Evolutionary conservation across 495 filamentous ascomycete species (phyloP).

Genomic region (Aspergillus mulundensis): DNA sequence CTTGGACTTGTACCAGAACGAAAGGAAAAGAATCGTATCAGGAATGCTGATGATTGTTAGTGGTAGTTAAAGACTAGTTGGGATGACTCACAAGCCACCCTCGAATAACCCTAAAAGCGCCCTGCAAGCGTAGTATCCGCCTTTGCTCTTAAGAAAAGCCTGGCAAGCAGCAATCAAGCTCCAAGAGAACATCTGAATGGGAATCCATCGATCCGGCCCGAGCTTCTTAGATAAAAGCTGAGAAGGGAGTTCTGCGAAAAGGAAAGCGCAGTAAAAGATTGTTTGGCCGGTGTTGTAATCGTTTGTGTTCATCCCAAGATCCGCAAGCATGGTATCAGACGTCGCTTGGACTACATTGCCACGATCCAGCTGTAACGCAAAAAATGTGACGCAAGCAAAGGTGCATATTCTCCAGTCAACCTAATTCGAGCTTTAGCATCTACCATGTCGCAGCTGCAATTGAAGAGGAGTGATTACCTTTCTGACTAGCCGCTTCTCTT

Average conservation of each 20-base stretch:
- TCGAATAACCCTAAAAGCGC: slow-evolving; percentile 69
- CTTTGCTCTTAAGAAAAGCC: slow-evolving; percentile 57
- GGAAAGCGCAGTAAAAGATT: slow-evolving; percentile 63
- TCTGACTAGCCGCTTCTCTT: slow-evolving; percentile 63
- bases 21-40: slow-evolving; percentile 61
- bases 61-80: neutral
- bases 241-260: slow-evolving; percentile 68
- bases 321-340: slow-evolving; percentile 64
- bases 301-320: slow-evolving; percentile 60
- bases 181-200: slow-evolving; percentile 76
- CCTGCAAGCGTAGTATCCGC: slow-evolving; percentile 60
- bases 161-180: slow-evolving; percentile 66
- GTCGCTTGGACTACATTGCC: slow-evolving; percentile 70
- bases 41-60: slow-evolving; percentile 31
- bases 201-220: slow-evolving; percentile 84
- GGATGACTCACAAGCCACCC: slow-evolving; percentile 59
- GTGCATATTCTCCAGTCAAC: slow-evolving; percentile 56
- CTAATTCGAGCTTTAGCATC: slow-evolving; percentile 23
- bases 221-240: slow-evolving; percentile 69
- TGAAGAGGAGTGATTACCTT: slow-evolving; percentile 43
- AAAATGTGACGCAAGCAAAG: slow-evolving; percentile 75
- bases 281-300: slow-evolving; percentile 78
- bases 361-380: slow-evolving; percentile 76
- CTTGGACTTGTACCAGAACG: slow-evolving; percentile 70
- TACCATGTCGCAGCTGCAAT: neutral